phyloP scores from a whole-genome alignment of 2,329 filamentous ascomycete genomes.

The Colletotrichum lindemuthianum region DNA sequence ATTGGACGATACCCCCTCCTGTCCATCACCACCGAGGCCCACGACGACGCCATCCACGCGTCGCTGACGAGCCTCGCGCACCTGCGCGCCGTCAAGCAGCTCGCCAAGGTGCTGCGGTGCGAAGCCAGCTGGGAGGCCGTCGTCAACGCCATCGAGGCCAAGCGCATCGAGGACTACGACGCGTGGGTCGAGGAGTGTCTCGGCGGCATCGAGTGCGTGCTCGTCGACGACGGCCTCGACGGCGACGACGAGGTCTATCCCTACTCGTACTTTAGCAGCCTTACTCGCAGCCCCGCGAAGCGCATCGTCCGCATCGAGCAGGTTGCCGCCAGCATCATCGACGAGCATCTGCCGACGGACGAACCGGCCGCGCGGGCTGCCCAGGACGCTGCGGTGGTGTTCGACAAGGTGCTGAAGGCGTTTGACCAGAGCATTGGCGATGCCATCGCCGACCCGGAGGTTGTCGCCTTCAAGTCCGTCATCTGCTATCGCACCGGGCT shows the following conservation, averaged over 20 bases:
- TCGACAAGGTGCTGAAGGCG: conserved; percentile 47
- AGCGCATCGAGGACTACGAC: conserved; percentile 57
- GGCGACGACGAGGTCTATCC: conserved; percentile 62
- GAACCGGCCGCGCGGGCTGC: conserved; percentile 23
- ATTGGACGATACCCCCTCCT: conserved; percentile 60
- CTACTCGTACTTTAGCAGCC: conserved; percentile 73
- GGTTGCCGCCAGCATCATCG: conserved; percentile 71
- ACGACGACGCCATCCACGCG: conserved; percentile 72
- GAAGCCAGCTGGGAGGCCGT: conserved; percentile 69
- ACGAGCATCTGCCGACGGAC: conserved; percentile 52
- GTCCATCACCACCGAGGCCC: conserved; percentile 77
- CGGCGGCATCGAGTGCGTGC: conserved; percentile 75
- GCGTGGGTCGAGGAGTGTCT: conserved; percentile 73
- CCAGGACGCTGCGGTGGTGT: conserved; percentile 42
- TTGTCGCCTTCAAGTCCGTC: conserved; percentile 85
- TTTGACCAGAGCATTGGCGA: conserved; percentile 59
- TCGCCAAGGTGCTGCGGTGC: conserved; percentile 72
- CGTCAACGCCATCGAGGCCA: conserved; percentile 53
- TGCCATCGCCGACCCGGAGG: conserved; percentile 70
- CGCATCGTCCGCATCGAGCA: conserved; percentile 83
- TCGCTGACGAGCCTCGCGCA: conserved; percentile 73
- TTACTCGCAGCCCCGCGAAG: conserved; percentile 71
- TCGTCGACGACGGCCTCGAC: conserved; percentile 82
- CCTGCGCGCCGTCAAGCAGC: conserved; percentile 74
- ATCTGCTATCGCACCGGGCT: conserved; percentile 85